These are phyloP conservation scores for Aspergillus vadensis DNA, from an alignment of 2,329 filamentous ascomycete genomes.

Conservation along the genomic window DNA sequence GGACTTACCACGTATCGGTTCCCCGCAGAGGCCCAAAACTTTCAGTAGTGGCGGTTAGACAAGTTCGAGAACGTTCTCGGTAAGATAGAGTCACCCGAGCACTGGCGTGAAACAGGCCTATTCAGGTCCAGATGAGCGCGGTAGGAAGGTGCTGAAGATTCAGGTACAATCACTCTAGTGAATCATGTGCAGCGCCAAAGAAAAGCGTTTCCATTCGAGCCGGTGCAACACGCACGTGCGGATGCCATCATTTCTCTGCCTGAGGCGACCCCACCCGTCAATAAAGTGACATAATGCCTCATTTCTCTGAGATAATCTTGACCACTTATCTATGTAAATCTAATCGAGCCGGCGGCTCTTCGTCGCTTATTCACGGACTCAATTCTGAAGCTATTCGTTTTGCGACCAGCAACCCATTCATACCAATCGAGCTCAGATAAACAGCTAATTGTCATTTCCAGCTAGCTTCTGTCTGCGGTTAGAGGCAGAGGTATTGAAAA, in stretches of 20 bases:
- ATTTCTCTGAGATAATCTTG: neutral
- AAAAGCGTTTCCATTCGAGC: neutral
- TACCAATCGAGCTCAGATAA: neutral
- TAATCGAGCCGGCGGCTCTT: neutral
- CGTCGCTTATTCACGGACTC: neutral
- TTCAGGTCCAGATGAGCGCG: neutral
- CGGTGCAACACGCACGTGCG: slow-evolving; percentile 21
- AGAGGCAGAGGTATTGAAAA: neutral
- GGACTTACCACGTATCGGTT: slow-evolving; percentile 12
- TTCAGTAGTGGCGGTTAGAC: slow-evolving; percentile 12
- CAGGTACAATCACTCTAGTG: neutral
- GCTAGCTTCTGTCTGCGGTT: neutral
- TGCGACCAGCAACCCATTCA: neutral
- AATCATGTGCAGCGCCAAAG: neutral
- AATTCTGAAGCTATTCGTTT: neutral
- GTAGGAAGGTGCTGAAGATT: neutral
- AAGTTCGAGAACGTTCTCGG: slow-evolving; percentile 16
- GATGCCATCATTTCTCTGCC: slow-evolving; percentile 17
- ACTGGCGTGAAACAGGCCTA: neutral
- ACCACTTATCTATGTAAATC: no score
- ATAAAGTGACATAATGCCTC: neutral
- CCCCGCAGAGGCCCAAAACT: slow-evolving; percentile 17
- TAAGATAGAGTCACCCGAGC: slow-evolving; percentile 9
- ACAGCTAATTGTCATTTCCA: neutral
- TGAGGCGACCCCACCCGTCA: slow-evolving; percentile 20